Evolutionary conservation across 192 early-diverging fungal species (phyloP), one percentile per base, ranked within the genome.

Genomic region (Endogone sp.): DNA sequence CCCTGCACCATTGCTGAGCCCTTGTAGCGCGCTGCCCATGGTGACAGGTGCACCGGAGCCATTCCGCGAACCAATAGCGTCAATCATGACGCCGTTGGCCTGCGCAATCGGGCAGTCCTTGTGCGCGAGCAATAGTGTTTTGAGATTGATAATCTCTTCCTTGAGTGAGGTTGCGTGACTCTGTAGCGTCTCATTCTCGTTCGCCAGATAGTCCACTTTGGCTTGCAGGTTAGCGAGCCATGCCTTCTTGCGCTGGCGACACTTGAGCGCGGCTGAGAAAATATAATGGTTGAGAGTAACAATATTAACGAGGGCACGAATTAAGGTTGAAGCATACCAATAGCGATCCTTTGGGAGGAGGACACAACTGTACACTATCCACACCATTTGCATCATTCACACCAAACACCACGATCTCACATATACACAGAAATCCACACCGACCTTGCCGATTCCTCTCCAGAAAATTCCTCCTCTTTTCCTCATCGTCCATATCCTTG

Each of bases 191-290:
- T 91, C 88, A 71, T 91, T 91, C 31, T 92, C 90, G 16, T 71
- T 81, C 2, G 88, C 75, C 24, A 92, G 74, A 61, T 81, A 85
- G 61, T 87, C 84, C 22, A 86, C 82, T 63, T 85, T 85, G 26
- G 71, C 77, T 70, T 97, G 91, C 63, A 97, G 85, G 68, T 90
- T 86, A 64, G 86, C 79, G 26, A 97, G 82, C 93, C 93, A 95
- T 73, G 92, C 85, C 79, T 97, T 97, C 77, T 97, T 97, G 63
- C 93, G 90, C 69, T 93, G 93, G 25, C 95, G 86, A 71, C 95
- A 97, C 81, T 97, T 95, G 20, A 93, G 79, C 0, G 95, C 95
- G 44, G 95, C 95, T 81, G 74, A 27, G 13, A 26, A 60, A n/a
- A 71, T 23, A 37, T 24, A 65, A 54, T 25, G 11, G n/a, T n/a